Conservation (phyloP, 2,329 filamentous ascomycete genomes). For the Lecanicillium sp. region DNA sequence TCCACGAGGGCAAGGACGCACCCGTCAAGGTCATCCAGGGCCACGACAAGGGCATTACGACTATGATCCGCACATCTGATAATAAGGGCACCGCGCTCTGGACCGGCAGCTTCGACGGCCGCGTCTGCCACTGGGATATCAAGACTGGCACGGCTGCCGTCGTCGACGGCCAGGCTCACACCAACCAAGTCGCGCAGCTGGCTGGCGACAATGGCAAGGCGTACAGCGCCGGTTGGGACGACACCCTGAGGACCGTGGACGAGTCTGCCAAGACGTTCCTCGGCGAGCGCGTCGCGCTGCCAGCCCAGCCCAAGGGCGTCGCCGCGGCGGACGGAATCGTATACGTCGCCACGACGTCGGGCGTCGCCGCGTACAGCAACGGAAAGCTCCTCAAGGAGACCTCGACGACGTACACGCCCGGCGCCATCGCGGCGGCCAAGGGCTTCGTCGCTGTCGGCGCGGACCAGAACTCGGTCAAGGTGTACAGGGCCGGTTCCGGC, state of each 20-base stretch:
- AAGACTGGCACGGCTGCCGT: slow-evolving; percentile 60
- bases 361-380: slow-evolving; percentile 50
- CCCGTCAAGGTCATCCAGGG: slow-evolving; percentile 72
- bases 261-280: slow-evolving; percentile 68
- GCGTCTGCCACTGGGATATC: slow-evolving; percentile 79
- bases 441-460: slow-evolving; percentile 68
- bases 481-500: slow-evolving; percentile 57
- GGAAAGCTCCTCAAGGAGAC: slow-evolving; percentile 55
- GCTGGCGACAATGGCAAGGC: slow-evolving; percentile 55
- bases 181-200: slow-evolving; percentile 79
- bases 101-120: slow-evolving; percentile 89
- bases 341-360: slow-evolving; percentile 51
- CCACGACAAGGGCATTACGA: slow-evolving; percentile 87
- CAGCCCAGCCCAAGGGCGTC: slow-evolving; percentile 75
- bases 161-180: slow-evolving; percentile 75
- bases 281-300: slow-evolving; percentile 60
- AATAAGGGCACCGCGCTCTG: slow-evolving; percentile 61
- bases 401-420: slow-evolving; percentile 59
- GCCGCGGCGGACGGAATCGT: slow-evolving; percentile 46
- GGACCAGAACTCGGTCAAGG: slow-evolving; percentile 65
- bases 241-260: slow-evolving; percentile 76
- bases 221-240: slow-evolving; percentile 93
- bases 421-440: slow-evolving; percentile 64
- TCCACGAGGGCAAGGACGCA: slow-evolving; percentile 63
- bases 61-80: slow-evolving; percentile 45